Evolutionary conservation across 2,329 filamentous ascomycete genomes (phyloP), one percentile per base, ranked within the genome.

Genomic region (Paramyrothecium sp.): DNA sequence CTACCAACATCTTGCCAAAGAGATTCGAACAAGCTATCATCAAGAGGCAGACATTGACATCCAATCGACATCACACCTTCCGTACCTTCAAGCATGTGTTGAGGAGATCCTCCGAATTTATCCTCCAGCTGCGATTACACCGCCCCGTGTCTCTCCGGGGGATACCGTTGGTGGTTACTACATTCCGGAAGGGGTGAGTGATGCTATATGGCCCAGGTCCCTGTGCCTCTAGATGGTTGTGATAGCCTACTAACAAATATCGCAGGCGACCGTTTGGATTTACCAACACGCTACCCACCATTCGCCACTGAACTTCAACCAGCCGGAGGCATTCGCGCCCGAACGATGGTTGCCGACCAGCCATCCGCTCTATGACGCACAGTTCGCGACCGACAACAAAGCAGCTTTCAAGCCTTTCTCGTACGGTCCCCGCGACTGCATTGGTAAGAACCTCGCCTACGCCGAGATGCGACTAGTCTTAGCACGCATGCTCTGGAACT

Each of bases 81-180:
- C 62, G 0, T 81, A 80, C 54, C 67, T 80, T 63, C 59, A 69
- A 7, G 78, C 77, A 3, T 69, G 69, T 22, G 60, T 81, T 2
- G 65, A 78, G 2, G 79, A 81, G 61, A 65, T 68, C 1, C 59
- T 81, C n/a, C 71, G 78, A 0, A 50, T 65, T n/a, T 68, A 75
- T 30, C 8, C 11, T 12, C 23, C 11, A 7, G 11, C 19, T 26
- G 13, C 22, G 47, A 7, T 7, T 5, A 16, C 21, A 7, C 21
- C 47, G 47, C 22, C n/a, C 7, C 7, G 19, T 13, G 19, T 49
- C 4, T 49, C 23, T 4, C 17, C 20, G 19, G 47, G 47, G 17
- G 65, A 63, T 0, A 61, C 38, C 1, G 66, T 77, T 54, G 61
- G 63, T 20, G 70, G 68, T 8, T 19, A 60, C 13, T 71, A 61